Base-by-base conservation (phyloP, 2,329 filamentous ascomycete genomes). In the Aspergillus sp. region DNA sequence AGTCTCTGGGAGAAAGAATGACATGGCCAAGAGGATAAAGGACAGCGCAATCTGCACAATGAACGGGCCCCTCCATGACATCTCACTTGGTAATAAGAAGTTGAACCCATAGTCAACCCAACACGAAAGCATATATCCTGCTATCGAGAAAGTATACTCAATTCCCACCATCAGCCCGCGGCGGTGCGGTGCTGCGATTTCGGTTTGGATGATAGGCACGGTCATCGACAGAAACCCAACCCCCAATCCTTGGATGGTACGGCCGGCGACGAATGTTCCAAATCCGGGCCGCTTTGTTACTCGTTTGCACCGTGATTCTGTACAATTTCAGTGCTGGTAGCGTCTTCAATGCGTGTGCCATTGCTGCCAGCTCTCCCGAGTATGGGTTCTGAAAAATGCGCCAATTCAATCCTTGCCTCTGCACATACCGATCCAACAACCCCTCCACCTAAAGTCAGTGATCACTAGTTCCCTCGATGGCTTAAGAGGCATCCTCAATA, bases 21-120 rank as follows among this genome's bases (percentile, higher is more conserved):
- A 73, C 71, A 74, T 73, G 48, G 52, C 57, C 6, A 73, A 57
- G n/a, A 74, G 48, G 47, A 73, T 58, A 48, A 74, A 69, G 1
- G 71, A 69, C 5, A 74, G 58, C 1, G 60, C 50, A 38, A 74
- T 72, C 58, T 73, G 71, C 8, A 73, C 64, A 50, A 71, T 70
- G 64, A 71, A 66, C 5, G 64, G 62, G 0, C 64, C 64, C 12
- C 62, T 58, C 72, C 71, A 75, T 5, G 70, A 73, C 52, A 72
- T 67, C 17, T 64, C 56, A 30, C 64, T 60, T 1, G 72, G 72
- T 42, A 74, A 50, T 53, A 74, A 55, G 56, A 74, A 75, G 51
- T 73, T 69, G 53, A 75, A 74, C 3, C 70, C 73, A 42, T 72
- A 75, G 53, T 75, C 72, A 7, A 75, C 70, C 73, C 73, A 75